A percentile compares a stretch with the other conserved stretches of the same genome.
Conservation (phyloP, 2,329 filamentous ascomycete species). For the Pseudogymnoascus sp. region DNA sequence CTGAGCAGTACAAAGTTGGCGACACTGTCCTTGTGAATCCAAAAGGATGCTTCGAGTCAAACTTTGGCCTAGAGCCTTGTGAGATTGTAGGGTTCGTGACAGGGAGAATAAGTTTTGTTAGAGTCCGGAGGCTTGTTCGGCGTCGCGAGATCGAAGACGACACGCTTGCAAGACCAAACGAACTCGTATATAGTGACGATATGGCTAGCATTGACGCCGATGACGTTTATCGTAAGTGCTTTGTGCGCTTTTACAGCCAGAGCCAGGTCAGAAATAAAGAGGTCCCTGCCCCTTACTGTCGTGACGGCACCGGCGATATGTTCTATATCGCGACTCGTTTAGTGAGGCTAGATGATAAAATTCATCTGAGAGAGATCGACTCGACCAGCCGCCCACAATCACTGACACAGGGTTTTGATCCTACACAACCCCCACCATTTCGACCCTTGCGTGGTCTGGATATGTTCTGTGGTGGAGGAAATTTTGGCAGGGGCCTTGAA, state of each 20-base stretch:
- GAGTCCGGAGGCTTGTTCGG: constrained; percentile 47
- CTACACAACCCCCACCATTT: constrained; percentile 23
- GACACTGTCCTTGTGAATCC: constrained; percentile 45
- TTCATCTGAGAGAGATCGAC: constrained; percentile 31
- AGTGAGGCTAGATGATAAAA: constrained; percentile 18
- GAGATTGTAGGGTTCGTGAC: constrained; percentile 42
- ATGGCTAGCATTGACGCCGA: constrained; percentile 31
- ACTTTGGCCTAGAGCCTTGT: constrained; percentile 48
- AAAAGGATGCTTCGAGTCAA: constrained; percentile 35
- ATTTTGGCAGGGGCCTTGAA: constrained; percentile 68
- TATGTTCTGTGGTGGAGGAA: constrained; percentile 72
- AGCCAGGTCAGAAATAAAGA: constrained; percentile 25
- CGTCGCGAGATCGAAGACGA: constrained; percentile 34
- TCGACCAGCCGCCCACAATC: constrained; percentile 24
- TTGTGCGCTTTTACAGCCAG: constrained; percentile 47
- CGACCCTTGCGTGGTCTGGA: constrained; percentile 54
- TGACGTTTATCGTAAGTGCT: constrained; percentile 48
- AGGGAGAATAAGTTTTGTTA: constrained; percentile 27
- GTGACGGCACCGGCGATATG: constrained; percentile 56
- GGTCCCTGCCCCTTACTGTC: constrained; percentile 57
- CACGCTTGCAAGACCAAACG: constrained; percentile 28
- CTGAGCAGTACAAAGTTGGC: constrained; percentile 38
- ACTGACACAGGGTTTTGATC: constrained; percentile 51
- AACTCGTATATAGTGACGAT: constrained; percentile 49
- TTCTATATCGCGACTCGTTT: constrained; percentile 53